phyloP scores from a whole-genome alignment of 73 alveolate genomes.

The Paramecium sexaurelia region DNA sequence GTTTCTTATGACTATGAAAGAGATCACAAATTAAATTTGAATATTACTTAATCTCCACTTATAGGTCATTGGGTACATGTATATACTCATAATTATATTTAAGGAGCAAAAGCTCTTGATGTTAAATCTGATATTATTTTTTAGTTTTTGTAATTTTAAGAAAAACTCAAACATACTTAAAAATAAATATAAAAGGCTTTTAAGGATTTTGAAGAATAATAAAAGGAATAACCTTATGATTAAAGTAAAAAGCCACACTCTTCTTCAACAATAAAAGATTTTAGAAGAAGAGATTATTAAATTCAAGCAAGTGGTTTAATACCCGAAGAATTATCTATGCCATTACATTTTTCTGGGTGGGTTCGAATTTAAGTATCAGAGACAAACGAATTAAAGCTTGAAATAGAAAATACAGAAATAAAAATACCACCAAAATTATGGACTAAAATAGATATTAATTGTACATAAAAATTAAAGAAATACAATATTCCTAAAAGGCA shows the following conservation, averaged over 20 bases:
- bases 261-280: conserved; percentile 10
- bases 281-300: conserved; percentile 43
- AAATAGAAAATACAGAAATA: neutral
- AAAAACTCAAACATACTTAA: neutral
- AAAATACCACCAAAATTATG: conserved; percentile 1
- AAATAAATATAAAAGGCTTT: conserved; percentile 10
- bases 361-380: neutral
- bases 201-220: neutral
- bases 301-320: conserved; percentile 19
- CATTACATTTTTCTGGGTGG: neutral
- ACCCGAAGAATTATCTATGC: conserved; percentile 17
- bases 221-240: neutral
- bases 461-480: neutral
- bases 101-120: neutral
- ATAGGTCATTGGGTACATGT: conserved; percentile 44
- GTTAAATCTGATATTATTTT: neutral
- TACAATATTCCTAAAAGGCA: conserved; percentile 11
- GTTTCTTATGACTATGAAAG: conserved; percentile 12
- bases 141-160: neutral
- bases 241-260: conserved; percentile 16
- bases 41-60: conserved; percentile 27
- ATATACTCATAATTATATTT: conserved; percentile 11
- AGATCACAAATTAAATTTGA: conserved; percentile 5
- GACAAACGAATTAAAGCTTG: conserved; percentile 34
- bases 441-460: conserved; percentile 6